A percentile compares a stretch with the other conserved stretches of the same genome.
Evolutionary conservation across 495 filamentous ascomycete species (phyloP).

Genomic region (Penicillium odoratum): DNA sequence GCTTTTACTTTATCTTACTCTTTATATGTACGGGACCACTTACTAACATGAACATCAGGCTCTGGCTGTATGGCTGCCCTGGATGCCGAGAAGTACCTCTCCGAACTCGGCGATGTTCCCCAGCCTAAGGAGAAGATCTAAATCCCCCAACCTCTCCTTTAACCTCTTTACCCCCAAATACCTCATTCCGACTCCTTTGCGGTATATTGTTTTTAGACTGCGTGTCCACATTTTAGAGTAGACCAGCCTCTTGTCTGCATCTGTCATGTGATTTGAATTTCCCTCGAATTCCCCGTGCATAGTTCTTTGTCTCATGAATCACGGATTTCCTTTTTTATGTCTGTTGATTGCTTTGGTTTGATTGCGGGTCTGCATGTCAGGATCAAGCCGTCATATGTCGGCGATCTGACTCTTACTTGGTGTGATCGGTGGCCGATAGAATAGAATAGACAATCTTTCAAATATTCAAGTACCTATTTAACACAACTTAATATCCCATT

Average conservation of each 20-base stretch:
- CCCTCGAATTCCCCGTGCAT: slow-evolving; percentile 21
- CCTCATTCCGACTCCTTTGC: slow-evolving; percentile 13
- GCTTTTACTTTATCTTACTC: slow-evolving; percentile 30
- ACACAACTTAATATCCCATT: no score
- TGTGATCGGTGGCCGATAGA: slow-evolving; percentile 22
- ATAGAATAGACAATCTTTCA: slow-evolving; percentile 24
- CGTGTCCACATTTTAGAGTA: slow-evolving; percentile 19
- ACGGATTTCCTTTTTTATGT: slow-evolving; percentile 26
- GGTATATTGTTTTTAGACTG: slow-evolving; percentile 18
- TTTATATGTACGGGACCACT: not conserved
- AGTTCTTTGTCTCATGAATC: slow-evolving; percentile 17
- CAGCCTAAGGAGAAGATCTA: slow-evolving; percentile 8
- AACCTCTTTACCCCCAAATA: not conserved
- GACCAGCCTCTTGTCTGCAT: not conserved
- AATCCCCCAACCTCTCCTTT: slow-evolving; percentile 1
- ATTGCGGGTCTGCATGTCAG: slow-evolving; percentile 15
- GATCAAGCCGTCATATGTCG: slow-evolving; percentile 6
- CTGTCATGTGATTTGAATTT: slow-evolving; percentile 12
- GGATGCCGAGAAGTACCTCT: slow-evolving; percentile 88
- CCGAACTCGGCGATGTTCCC: slow-evolving; percentile 63
- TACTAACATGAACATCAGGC: slow-evolving; percentile 49
- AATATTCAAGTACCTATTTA: not conserved
- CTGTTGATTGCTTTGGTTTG: slow-evolving; percentile 19
- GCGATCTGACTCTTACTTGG: slow-evolving; percentile 19
- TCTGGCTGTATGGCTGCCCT: slow-evolving; percentile 93